These are phyloP conservation scores for Solanum pimpinellifolium DNA, from an alignment of 257 asterid species.

Conservation along the genomic window DNA sequence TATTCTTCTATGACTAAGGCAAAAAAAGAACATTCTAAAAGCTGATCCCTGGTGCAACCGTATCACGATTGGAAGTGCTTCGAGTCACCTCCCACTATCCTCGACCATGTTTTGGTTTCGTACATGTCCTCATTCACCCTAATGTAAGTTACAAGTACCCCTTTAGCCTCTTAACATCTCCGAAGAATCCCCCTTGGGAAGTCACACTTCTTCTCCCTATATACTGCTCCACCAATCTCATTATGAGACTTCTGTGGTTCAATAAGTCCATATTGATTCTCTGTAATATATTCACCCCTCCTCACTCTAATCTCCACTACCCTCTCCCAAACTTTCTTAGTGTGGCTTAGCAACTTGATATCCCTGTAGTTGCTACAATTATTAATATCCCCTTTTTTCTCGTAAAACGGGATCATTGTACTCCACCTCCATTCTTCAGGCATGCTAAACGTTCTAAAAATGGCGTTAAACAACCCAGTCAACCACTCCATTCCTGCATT, in stretches of 20 bases:
- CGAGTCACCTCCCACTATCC: neutral
- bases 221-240: neutral
- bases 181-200: neutral
- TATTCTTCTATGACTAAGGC: neutral
- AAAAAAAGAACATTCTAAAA: neutral
- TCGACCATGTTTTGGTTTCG: neutral
- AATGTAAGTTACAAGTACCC: neutral
- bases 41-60: neutral
- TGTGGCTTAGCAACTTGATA: neutral
- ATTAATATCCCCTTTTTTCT: neutral
- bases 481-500: neutral
- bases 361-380: neutral
- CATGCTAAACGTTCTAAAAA: neutral
- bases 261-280: neutral
- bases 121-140: neutral
- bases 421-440: neutral
- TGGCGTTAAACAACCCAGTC: neutral
- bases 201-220: neutral
- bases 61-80: neutral
- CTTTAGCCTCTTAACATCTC: neutral
- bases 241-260: neutral
- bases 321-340: neutral
- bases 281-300: neutral
- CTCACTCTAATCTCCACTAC: neutral
- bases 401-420: neutral